Evolutionary conservation across 495 filamentous ascomycete species (phyloP).

Genomic region (Annulohypoxylon nitens): DNA sequence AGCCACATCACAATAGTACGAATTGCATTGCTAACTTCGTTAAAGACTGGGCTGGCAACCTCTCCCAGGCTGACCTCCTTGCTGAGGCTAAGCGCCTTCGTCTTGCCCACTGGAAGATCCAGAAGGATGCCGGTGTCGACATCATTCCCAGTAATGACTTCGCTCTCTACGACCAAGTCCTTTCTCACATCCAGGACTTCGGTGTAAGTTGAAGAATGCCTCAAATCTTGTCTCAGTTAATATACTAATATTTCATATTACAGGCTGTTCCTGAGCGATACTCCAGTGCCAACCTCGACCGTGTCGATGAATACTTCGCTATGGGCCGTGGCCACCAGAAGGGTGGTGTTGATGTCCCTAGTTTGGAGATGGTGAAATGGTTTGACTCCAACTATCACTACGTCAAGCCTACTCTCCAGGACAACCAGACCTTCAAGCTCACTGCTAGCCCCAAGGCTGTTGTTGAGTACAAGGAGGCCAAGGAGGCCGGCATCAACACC

Average conservation of each 20-base stretch:
- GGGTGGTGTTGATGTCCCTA: conserved; percentile 90
- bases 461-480: conserved; percentile 93
- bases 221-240: conserved; percentile 1
- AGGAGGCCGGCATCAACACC: conserved; percentile 92
- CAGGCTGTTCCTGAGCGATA: conserved; percentile 92
- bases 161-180: conserved; percentile 97
- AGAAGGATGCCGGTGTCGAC: conserved; percentile 96
- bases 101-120: conserved; percentile 98
- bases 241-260: conserved; percentile 31
- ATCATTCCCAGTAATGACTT: conserved; percentile 99
- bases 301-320: conserved; percentile 97
- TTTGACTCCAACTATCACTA: conserved; percentile 99
- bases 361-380: conserved; percentile 99
- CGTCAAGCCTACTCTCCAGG: conserved; percentile 97
- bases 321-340: conserved; percentile 99
- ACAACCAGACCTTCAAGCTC: conserved; percentile 96
- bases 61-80: conserved; percentile 87
- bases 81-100: conserved; percentile 96
- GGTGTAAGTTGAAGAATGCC: conserved; percentile 70
- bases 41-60: conserved; percentile 91
- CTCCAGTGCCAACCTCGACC: conserved; percentile 82
- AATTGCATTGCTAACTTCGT: conserved; percentile 29
- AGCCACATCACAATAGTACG: not conserved
- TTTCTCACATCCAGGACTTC: conserved; percentile 99
- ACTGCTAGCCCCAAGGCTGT: conserved; percentile 90